Conservation (phyloP, 1,284 basidiomycete genomes). For the Fomes fomentarius region DNA sequence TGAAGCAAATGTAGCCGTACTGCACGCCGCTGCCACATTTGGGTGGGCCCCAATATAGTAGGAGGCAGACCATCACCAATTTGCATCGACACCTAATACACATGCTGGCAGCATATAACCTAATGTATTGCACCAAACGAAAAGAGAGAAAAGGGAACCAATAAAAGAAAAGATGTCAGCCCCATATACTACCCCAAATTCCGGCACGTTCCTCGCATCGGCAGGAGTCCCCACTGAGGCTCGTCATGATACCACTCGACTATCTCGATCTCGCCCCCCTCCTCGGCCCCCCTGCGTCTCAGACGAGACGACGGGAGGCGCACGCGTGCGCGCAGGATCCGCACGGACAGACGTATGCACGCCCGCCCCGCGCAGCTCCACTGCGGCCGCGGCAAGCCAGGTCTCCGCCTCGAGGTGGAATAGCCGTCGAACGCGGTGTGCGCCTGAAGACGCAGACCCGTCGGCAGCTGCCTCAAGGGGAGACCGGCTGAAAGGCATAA, state of each 20-base stretch:
- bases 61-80: too few species aligned
- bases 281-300: neutral
- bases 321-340: constrained; percentile 20
- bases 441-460: neutral
- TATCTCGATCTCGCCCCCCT: constrained; percentile 25
- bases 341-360: constrained; percentile 19
- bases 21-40: too few species aligned
- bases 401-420: constrained; percentile 18
- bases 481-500: constrained; percentile 17
- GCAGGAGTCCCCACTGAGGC: constrained; percentile 77
- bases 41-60: too few species aligned
- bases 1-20: too few species aligned
- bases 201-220: constrained; percentile 69
- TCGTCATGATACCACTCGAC: constrained; percentile 38
- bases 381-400: constrained; percentile 14
- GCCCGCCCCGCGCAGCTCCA: constrained; percentile 26
- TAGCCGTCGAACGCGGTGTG: neutral
- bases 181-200: constrained; percentile 72
- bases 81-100: too few species aligned
- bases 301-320: too few species aligned
- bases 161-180: constrained; percentile 48
- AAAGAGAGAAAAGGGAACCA: too few species aligned
- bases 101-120: too few species aligned
- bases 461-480: constrained; percentile 21
- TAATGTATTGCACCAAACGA: too few species aligned